phyloP scores from a whole-genome alignment of 2,329 filamentous ascomycete genomes.

The Beauveria pseudobassiana region DNA sequence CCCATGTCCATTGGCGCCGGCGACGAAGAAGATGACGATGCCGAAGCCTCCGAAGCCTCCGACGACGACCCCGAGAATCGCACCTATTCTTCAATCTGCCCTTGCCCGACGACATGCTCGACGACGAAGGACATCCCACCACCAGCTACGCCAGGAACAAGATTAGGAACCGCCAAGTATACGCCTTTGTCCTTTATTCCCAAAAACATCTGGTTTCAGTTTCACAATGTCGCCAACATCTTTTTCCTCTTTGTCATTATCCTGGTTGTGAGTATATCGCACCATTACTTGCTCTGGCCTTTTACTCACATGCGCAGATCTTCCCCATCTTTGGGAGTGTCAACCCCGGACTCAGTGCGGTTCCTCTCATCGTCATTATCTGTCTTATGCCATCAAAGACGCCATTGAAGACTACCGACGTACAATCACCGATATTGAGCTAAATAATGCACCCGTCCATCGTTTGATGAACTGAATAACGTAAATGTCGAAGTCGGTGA shows the following conservation, averaged over 20 bases:
- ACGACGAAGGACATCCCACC: constrained; percentile 71
- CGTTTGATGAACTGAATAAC: constrained; percentile 81
- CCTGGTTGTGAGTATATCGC: constrained; percentile 62
- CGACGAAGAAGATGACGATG: constrained; percentile 19
- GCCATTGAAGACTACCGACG: constrained; percentile 91
- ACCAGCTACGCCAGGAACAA: constrained; percentile 81
- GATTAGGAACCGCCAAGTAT: constrained; percentile 96
- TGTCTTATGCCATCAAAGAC: constrained; percentile 82
- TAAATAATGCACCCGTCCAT: constrained; percentile 95
- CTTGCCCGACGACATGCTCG: constrained; percentile 64
- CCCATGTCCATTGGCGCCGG: constrained; percentile 23
- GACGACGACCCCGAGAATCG: constrained; percentile 39
- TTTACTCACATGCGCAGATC: constrained; percentile 49
- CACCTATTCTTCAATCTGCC: constrained; percentile 81
- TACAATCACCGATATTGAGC: constrained; percentile 81
- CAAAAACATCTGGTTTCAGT: constrained; percentile 96
- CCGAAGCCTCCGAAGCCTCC: constrained; percentile 26
- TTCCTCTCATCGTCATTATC: constrained; percentile 89
- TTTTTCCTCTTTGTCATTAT: constrained; percentile 98
- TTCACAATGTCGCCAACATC: constrained; percentile 96
- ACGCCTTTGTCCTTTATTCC: constrained; percentile 91
- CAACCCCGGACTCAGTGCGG: constrained; percentile 83
- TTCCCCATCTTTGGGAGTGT: constrained; percentile 92
- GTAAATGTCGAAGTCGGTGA: constrained; percentile 88
- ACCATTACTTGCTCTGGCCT: constrained; percentile 5